These are phyloP conservation scores for Penicillium bovifimosum DNA, from an alignment of 495 filamentous ascomycete species.

Conservation along the genomic window DNA sequence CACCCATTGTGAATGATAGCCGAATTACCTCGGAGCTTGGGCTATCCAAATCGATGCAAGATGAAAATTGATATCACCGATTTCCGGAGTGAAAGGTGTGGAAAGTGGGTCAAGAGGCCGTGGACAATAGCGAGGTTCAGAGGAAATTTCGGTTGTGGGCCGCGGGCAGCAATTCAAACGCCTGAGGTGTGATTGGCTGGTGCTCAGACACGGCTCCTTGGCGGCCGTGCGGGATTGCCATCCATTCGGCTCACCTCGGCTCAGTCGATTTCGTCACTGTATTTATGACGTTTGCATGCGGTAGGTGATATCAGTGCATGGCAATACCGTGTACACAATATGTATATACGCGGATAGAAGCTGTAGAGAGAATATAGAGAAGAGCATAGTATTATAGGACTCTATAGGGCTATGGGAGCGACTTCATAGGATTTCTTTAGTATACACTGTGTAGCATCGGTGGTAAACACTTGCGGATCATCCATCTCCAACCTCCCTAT, in stretches of 20 bases:
- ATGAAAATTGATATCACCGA: constrained; percentile 37
- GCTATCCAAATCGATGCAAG: constrained; percentile 9
- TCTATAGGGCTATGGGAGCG: no score
- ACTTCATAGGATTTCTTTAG: background rate
- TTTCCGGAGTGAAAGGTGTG: constrained; percentile 36
- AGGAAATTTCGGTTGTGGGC: constrained; percentile 32
- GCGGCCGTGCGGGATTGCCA: constrained; percentile 46
- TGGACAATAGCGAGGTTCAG: constrained; percentile 11
- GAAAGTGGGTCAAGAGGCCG: constrained; percentile 26
- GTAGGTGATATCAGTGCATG: constrained; percentile 11
- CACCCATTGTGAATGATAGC: constrained; percentile 44
- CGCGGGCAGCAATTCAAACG: constrained; percentile 25
- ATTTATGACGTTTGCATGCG: constrained; percentile 42
- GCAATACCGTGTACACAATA: no score
- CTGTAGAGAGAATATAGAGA: no score
- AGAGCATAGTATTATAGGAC: no score
- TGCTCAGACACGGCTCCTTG: constrained; percentile 31
- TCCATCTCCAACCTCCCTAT: background rate
- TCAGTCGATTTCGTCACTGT: constrained; percentile 34
- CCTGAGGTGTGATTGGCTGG: constrained; percentile 29
- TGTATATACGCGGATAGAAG: no score
- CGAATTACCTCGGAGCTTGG: constrained; percentile 16
- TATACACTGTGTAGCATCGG: background rate
- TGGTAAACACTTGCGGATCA: background rate
- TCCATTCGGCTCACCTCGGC: constrained; percentile 55